phyloP scores from a whole-genome alignment of 2,329 filamentous ascomycete species.

The Diaporthe sp. region DNA sequence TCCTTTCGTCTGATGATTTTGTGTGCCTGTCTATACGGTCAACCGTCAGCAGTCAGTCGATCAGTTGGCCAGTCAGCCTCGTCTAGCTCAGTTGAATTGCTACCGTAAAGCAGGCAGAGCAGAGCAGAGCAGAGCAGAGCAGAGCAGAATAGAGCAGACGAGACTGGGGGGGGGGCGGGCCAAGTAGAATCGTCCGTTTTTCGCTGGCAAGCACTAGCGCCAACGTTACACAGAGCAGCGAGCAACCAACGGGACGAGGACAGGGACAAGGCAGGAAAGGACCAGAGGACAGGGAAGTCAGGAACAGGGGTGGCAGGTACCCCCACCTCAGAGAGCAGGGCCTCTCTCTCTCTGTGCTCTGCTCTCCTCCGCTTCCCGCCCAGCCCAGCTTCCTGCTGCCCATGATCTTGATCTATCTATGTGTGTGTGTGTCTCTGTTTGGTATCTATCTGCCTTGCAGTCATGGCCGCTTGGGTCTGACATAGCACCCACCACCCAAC shows the following conservation, averaged over 20 bases:
- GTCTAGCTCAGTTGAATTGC: not conserved
- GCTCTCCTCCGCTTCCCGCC: not conserved
- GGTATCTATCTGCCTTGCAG: constrained; percentile 19
- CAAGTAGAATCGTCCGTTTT: constrained; percentile 3
- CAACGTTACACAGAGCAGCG: constrained; percentile 27
- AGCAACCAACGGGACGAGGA: not conserved
- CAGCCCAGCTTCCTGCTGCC: not conserved
- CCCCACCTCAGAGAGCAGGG: not conserved
- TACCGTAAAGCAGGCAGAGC: not conserved
- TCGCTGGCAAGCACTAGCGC: constrained; percentile 23
- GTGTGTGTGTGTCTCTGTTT: not conserved
- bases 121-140: not conserved
- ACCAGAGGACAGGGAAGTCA: not conserved
- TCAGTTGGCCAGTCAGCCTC: not conserved
- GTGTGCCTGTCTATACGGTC: not conserved
- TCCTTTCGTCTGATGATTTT: not conserved
- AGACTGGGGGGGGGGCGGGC: not conserved
- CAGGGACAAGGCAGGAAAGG: not conserved
- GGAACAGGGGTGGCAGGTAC: not conserved
- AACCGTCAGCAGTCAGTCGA: not conserved
- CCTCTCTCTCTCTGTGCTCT: not conserved
- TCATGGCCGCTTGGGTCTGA: constrained; percentile 19
- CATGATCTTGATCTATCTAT: constrained; percentile 4
- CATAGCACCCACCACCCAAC: not conserved
- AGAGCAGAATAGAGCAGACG: not conserved